Conservation (phyloP, 2,329 filamentous ascomycete species). For the Graphiopsis chlorocephala region DNA sequence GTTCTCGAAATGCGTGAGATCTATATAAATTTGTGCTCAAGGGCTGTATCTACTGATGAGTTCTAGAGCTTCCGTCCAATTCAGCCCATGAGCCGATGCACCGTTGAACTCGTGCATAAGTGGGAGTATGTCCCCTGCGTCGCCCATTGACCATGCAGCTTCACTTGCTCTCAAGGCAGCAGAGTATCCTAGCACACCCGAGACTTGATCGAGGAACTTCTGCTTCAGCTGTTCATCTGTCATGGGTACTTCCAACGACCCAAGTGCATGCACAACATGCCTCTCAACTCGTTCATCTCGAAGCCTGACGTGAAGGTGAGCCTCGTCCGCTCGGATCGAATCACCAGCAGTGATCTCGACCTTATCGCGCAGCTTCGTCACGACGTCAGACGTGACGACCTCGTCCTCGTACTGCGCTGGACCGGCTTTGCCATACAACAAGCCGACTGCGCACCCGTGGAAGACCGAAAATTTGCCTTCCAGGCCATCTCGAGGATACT, state of each 20-base stretch:
- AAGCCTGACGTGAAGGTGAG: conserved; percentile 28
- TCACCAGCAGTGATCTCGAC: conserved; percentile 45
- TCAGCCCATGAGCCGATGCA: background rate
- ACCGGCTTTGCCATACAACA: conserved; percentile 51
- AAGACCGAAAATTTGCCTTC: conserved; percentile 57
- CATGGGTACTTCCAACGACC: conserved; percentile 50
- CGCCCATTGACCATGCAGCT: conserved; percentile 24
- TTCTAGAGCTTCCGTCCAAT: background rate
- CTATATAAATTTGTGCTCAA: background rate
- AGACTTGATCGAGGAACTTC: conserved; percentile 52
- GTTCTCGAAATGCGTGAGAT: background rate
- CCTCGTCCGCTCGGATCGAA: conserved; percentile 43
- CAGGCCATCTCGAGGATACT: conserved; percentile 48
- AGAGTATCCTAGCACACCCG: conserved; percentile 40
- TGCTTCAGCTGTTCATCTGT: conserved; percentile 44
- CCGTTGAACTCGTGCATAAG: background rate
- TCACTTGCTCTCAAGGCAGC: conserved; percentile 25
- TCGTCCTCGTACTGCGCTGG: conserved; percentile 51
- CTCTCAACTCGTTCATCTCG: conserved; percentile 36
- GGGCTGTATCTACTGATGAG: background rate
- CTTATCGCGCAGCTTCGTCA: conserved; percentile 45
- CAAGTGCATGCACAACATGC: conserved; percentile 51
- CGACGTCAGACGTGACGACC: conserved; percentile 42
- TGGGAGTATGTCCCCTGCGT: conserved; percentile 6
- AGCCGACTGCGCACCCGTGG: conserved; percentile 51